Conservation (phyloP, 148 eudicot genomes). For the Simmondsia chinensis region DNA sequence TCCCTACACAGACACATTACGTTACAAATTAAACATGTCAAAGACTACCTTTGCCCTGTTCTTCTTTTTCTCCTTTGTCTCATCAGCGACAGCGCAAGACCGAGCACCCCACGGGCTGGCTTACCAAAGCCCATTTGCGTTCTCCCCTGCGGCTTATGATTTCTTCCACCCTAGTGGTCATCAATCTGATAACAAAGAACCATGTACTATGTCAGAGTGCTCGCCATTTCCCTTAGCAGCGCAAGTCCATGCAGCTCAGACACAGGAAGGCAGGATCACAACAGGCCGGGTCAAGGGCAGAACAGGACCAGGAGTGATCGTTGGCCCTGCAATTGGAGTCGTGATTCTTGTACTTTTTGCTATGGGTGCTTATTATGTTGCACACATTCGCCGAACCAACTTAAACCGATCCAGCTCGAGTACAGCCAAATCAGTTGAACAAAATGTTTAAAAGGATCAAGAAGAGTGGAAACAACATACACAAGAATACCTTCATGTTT, state of each 20-base stretch:
- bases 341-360: conserved; percentile 27
- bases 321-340: conserved; percentile 24
- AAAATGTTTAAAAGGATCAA: conserved; percentile 27
- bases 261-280: conserved; percentile 15
- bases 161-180: conserved; percentile 55
- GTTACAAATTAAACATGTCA: not conserved
- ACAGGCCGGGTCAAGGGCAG: not conserved
- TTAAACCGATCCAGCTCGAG: too few species aligned
- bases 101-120: conserved; percentile 71
- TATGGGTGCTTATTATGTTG: conserved; percentile 40
- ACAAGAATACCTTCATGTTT: too few species aligned
- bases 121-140: conserved; percentile 29
- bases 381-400: conserved; percentile 28
- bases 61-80: conserved; percentile 23
- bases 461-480: too few species aligned
- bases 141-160: conserved; percentile 58
- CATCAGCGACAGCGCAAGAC: conserved; percentile 25
- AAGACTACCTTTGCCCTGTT: conserved; percentile 16
- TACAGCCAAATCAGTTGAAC: conserved; percentile 23
- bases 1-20: not conserved
- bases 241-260: conserved; percentile 34
- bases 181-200: conserved; percentile 16
- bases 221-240: conserved; percentile 48
- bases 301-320: conserved; percentile 24
- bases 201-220: conserved; percentile 25